These are phyloP conservation scores for Arthrobotrys iridis DNA, from an alignment of 2,329 filamentous ascomycete species.

Conservation along the genomic window DNA sequence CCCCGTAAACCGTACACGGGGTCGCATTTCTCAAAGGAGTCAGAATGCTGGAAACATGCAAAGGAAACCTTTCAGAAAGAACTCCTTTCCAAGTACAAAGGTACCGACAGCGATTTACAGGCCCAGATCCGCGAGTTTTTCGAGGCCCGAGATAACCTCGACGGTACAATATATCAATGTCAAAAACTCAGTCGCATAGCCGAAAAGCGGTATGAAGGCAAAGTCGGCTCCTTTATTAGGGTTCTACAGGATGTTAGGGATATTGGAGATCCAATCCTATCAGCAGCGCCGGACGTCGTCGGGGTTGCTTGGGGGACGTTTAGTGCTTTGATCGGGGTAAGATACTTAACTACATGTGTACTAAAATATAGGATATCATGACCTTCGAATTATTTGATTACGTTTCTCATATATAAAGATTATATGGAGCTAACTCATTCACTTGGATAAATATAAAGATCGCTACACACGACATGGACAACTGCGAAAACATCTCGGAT, in stretches of 20 bases:
- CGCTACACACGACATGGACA: constrained; percentile 35
- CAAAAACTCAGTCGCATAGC: constrained; percentile 1
- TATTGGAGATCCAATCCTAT: constrained; percentile 22
- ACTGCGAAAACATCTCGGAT: constrained; percentile 37
- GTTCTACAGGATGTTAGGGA: constrained; percentile 26
- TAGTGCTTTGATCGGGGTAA: constrained; percentile 32
- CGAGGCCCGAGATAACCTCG: neutral
- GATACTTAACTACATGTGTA: neutral
- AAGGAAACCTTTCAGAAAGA: neutral
- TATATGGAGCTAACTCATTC: neutral
- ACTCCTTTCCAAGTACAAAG: neutral
- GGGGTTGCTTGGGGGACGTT: constrained; percentile 36
- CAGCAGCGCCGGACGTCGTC: constrained; percentile 24
- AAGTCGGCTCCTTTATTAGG: constrained; percentile 18
- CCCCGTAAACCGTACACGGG: neutral
- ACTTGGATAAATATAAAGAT: neutral
- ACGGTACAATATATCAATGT: neutral
- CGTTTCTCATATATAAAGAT: neutral
- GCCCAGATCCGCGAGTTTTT: neutral
- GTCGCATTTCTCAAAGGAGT: constrained; percentile 3
- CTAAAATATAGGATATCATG: neutral
- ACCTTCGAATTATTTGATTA: neutral
- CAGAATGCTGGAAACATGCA: constrained; percentile 8
- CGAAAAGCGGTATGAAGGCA: constrained; percentile 28
- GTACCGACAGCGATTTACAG: neutral